Evolutionary conservation across 371 early-diverging fungal species (phyloP).

Genomic region (Actinomucor elegans): DNA sequence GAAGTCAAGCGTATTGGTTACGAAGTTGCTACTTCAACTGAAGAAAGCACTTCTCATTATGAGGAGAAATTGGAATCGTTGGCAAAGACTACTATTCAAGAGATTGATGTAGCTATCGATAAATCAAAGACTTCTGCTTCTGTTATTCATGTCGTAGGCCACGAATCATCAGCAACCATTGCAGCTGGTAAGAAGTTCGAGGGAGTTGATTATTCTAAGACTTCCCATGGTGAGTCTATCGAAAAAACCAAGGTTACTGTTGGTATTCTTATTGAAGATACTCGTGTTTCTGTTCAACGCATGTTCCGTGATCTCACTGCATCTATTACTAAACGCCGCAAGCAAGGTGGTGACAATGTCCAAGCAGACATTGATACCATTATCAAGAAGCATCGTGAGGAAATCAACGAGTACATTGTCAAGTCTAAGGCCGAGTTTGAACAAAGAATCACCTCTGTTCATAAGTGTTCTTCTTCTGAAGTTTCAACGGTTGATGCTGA

Average conservation of each 20-base stretch:
- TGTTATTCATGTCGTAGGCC: conserved; percentile 10
- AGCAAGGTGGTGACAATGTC: conserved; percentile 32
- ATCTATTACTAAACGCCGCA: conserved; percentile 24
- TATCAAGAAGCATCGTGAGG: conserved; percentile 21
- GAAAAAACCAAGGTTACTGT: conserved; percentile 26
- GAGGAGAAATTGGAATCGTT: conserved; percentile 11
- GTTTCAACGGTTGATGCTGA: conserved; percentile 8
- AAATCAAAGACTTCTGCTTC: conserved; percentile 17
- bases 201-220: conserved; percentile 22
- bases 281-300: conserved; percentile 10
- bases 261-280: conserved; percentile 25
- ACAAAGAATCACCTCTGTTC: conserved; percentile 9
- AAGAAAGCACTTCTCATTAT: neutral
- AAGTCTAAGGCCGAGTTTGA: conserved; percentile 21
- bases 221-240: conserved; percentile 11
- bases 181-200: conserved; percentile 27
- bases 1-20: conserved; percentile 23
- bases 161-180: conserved; percentile 13
- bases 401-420: conserved; percentile 14
- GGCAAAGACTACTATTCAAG: conserved; percentile 11
- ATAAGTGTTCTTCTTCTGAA: neutral
- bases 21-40: conserved; percentile 11
- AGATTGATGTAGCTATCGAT: conserved; percentile 12
- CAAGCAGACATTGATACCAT: conserved; percentile 25
- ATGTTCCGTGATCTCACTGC: conserved; percentile 18